Conservation (phyloP, 176 grass and related monocot species). For the Oryza longistaminata region DNA sequence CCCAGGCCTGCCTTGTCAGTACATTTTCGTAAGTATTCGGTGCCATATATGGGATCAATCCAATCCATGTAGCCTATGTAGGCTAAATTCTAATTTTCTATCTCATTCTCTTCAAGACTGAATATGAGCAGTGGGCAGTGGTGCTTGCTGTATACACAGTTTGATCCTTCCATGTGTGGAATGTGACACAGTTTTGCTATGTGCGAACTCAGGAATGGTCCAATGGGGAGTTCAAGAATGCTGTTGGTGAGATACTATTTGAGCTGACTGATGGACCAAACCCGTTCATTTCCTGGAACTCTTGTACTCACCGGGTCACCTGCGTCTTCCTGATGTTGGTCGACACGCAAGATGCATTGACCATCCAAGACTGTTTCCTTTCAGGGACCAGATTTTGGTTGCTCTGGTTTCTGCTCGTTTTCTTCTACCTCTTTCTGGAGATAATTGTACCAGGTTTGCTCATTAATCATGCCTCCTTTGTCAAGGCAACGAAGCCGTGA, state of each 20-base stretch:
- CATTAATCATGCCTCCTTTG: background rate
- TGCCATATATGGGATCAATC: background rate
- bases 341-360: slow-evolving; percentile 32
- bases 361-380: slow-evolving; percentile 51
- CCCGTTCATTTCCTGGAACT: slow-evolving; percentile 72
- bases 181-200: slow-evolving; percentile 14
- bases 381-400: slow-evolving; percentile 68
- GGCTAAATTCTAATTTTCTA: background rate
- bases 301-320: slow-evolving; percentile 55
- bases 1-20: background rate
- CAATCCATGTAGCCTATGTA: background rate
- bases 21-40: background rate
- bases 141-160: slow-evolving; percentile 7
- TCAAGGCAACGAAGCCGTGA: background rate
- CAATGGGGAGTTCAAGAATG: slow-evolving; percentile 64
- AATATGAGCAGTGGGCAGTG: background rate
- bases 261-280: slow-evolving; percentile 57
- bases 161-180: background rate
- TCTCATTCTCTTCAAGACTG: background rate
- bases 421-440: slow-evolving; percentile 55
- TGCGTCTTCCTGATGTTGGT: slow-evolving; percentile 26
- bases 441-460: background rate
- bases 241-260: slow-evolving; percentile 62
- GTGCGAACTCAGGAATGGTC: slow-evolving; percentile 68
- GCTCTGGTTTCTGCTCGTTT: slow-evolving; percentile 46